Evolutionary conservation across 2,329 filamentous ascomycete genomes (phyloP), one percentile per base, ranked within the genome.

Genomic region (Cladosporium phlei): DNA sequence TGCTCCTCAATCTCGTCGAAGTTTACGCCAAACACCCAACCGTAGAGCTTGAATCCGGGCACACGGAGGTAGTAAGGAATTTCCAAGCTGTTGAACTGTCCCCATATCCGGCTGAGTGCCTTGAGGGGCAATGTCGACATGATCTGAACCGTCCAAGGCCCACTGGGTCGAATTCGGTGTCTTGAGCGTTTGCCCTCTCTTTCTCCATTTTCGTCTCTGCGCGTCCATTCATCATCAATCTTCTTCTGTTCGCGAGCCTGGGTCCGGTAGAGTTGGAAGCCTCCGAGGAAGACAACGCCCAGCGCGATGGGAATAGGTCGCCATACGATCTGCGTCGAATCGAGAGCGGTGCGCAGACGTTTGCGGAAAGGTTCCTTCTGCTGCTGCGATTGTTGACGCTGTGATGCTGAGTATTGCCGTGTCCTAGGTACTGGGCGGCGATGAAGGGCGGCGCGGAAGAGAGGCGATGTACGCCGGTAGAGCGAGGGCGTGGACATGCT

Each of bases 111-210:
- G 25, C 89, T 95, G 34, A 96, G 77, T 27, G 88, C 89, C 70
- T 96, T 96, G 52, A 96, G 74, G 25, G 90, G 90, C 50, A 96
- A 72, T 2, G 88, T 95, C 6, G 88, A 94, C 86, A 96, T 95
- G 64, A 96, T 79, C 64, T 90, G 86, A 42, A 96, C 87, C 62
- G 91, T 87, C 84, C 90, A 95, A 66, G 90, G 88, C 20, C 90
- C 90, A 47, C 87, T 86, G 2, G 87, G 88, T 28, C 86, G 78
- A 59, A 95, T 81, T 49, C 82, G 77, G 38, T 78, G 71, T 52
- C 80, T 72, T 52, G 71, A 74, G 27, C 75, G 76, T 33, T 68
- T 66, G 3, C 69, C 69, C 50, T 51, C 29, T 61, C 75, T 70
- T 65, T 78, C 55, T 22, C 52, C 53, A 16, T 16, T 28, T 8